phyloP scores from a whole-genome alignment of 2,329 filamentous ascomycete genomes.

The Raffaelea arxii region DNA sequence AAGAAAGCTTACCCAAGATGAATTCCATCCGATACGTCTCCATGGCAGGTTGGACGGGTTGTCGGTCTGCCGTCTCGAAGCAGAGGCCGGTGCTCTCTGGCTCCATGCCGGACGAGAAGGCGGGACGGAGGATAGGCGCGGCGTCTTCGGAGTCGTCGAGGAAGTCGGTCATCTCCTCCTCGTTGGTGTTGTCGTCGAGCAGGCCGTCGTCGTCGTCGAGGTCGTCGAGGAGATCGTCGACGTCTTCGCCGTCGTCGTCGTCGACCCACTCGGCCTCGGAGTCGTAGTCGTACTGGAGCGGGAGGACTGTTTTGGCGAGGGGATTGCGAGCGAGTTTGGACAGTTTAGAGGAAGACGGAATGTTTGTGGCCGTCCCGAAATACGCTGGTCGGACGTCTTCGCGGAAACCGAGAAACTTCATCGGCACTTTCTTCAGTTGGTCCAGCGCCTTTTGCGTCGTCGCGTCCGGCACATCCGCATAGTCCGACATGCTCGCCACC shows the following conservation, averaged over 20 bases:
- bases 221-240: constrained; percentile 58
- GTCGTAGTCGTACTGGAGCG: constrained; percentile 73
- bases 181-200: constrained; percentile 62
- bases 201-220: constrained; percentile 58
- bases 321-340: constrained; percentile 44
- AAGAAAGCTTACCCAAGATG: constrained; percentile 50
- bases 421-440: constrained; percentile 43
- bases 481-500: constrained; percentile 30
- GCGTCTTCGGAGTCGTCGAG: constrained; percentile 76
- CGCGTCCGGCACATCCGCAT: constrained; percentile 27
- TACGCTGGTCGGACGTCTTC: constrained; percentile 63
- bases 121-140: constrained; percentile 43
- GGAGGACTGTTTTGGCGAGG: constrained; percentile 39
- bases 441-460: constrained; percentile 25
- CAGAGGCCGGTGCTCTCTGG: constrained; percentile 72
- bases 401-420: constrained; percentile 53
- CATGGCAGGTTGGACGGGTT: constrained; percentile 37
- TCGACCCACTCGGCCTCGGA: constrained; percentile 80
- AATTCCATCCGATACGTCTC: constrained; percentile 64
- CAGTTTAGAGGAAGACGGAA: constrained; percentile 41
- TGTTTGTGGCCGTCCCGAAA: constrained; percentile 60
- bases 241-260: constrained; percentile 61
- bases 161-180: constrained; percentile 82
- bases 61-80: constrained; percentile 57
- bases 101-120: constrained; percentile 59